Evolutionary conservation across 768 basidiomycete species (phyloP), one percentile per base, ranked within the genome.

Genomic region (Tricholoma terreum): DNA sequence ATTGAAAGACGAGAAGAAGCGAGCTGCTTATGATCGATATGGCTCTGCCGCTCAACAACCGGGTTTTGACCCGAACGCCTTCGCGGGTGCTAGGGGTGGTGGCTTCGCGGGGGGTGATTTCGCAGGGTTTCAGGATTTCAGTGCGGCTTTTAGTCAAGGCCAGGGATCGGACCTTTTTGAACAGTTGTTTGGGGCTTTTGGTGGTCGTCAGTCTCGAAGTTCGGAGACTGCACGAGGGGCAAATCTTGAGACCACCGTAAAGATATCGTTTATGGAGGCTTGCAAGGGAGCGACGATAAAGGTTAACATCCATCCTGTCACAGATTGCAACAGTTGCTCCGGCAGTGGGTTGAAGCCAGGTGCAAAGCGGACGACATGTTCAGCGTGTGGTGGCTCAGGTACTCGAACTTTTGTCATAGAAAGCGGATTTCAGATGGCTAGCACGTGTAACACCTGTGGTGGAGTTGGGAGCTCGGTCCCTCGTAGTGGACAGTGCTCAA

Each of bases 351-450:
- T 99, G 68, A 97, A 90, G 73, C 73, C 84, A 19, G 96, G 96
- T 31, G 85, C 90, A 34, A 90, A 94, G 74, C 81, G 90, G 63
- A 80, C 83, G 50, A 83, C 85, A 27, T 99, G 97, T 73, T 67
- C 75, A 51, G 73, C 86, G 34, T 99, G 97, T 73, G 80, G 85
- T 57, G 97, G 97, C 55, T 81, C 90, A 21, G 97, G 97, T 45
- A 85, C 88, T 34, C 84, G 87, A 70, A 92, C 94, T 15, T 98
- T 91, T 71, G 86, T 92, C 53, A 83, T 99, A 66, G 87, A 92
- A 67, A 88, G 82, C 69, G 97, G 97, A 15, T 98, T 99, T 84
- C 91, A 94, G 69, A 95, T 99, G 93, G 87, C 94, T 21, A 91
- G 86, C 59, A 94, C 93, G 30, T 99, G 97, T 74, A 77, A 79